Conservation (phyloP, 2,329 filamentous ascomycete species). For the Fusarium lateritium region DNA sequence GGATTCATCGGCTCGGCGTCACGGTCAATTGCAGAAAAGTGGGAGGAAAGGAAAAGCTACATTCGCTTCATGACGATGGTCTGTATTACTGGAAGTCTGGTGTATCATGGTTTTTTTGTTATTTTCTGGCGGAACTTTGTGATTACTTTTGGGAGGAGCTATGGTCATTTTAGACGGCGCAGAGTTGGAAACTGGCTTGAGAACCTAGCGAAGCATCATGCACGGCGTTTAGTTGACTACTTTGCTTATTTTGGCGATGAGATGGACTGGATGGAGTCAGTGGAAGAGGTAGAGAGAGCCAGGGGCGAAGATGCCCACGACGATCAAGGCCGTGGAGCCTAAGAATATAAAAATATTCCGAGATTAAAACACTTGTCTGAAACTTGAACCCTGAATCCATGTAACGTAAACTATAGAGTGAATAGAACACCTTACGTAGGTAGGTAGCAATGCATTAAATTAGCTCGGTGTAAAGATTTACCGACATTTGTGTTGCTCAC, state of each 20-base stretch:
- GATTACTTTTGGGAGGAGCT: constrained; percentile 18
- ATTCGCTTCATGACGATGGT: constrained; percentile 40
- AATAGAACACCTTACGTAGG: no score
- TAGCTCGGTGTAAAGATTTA: constrained; percentile 17
- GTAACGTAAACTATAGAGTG: neutral
- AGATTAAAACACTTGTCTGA: constrained; percentile 30
- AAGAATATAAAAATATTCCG: constrained; percentile 45
- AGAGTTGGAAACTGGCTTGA: constrained; percentile 38
- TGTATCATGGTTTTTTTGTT: constrained; percentile 19
- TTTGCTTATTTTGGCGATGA: constrained; percentile 6
- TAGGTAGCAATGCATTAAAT: constrained; percentile 14
- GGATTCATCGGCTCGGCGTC: constrained; percentile 44
- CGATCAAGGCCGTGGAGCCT: constrained; percentile 34
- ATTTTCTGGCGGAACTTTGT: constrained; percentile 10
- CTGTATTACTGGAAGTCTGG: constrained; percentile 41
- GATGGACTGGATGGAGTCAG: constrained; percentile 24
- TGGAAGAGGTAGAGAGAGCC: constrained; percentile 1
- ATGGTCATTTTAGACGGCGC: constrained; percentile 42
- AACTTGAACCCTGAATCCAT: constrained; percentile 36
- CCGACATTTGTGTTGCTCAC: constrained; percentile 14
- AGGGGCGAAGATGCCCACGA: constrained; percentile 10
- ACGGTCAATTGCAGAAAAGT: constrained; percentile 26
- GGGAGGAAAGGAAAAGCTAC: constrained; percentile 31
- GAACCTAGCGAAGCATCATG: constrained; percentile 43
- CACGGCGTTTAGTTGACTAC: constrained; percentile 35